Evolutionary conservation across 306 rosid species (phyloP).

Genomic region (Fragaria ananassa): DNA sequence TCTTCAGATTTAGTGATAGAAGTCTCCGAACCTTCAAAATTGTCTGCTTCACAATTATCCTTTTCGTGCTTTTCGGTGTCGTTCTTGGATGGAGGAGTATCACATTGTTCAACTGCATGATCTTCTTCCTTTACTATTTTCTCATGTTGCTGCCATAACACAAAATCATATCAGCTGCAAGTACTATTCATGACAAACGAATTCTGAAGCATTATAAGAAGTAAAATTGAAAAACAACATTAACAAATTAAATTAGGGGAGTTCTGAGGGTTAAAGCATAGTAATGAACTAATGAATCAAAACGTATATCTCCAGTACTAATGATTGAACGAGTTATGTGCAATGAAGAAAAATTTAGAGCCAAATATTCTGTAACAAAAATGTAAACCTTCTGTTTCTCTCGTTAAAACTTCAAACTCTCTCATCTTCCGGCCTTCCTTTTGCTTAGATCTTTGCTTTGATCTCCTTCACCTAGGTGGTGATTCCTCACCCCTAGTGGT

Average conservation of each 20-base stretch:
- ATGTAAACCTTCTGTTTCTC: too few species aligned
- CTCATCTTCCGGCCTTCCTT: too few species aligned
- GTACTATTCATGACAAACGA: neutral
- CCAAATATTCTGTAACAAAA: neutral
- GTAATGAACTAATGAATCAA: neutral
- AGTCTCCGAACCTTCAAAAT: neutral
- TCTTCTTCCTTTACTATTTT: neutral
- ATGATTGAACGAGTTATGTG: neutral
- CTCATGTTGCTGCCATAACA: slow-evolving; percentile 11
- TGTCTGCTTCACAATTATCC: neutral
- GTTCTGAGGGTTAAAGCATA: neutral
- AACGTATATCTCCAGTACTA: neutral
- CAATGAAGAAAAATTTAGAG: neutral
- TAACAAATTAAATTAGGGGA: neutral
- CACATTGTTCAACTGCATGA: neutral
- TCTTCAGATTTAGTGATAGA: neutral
- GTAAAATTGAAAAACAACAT: neutral
- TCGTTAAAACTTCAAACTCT: too few species aligned
- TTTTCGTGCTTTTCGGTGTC: neutral
- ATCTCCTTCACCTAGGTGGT: too few species aligned
- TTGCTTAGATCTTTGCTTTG: too few species aligned
- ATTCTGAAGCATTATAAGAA: neutral
- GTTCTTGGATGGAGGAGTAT: neutral
- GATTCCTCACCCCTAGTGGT: too few species aligned
- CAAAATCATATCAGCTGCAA: slow-evolving; percentile 1